Conservation (phyloP, 768 basidiomycete species). For the Kwoniella heveanensis region DNA sequence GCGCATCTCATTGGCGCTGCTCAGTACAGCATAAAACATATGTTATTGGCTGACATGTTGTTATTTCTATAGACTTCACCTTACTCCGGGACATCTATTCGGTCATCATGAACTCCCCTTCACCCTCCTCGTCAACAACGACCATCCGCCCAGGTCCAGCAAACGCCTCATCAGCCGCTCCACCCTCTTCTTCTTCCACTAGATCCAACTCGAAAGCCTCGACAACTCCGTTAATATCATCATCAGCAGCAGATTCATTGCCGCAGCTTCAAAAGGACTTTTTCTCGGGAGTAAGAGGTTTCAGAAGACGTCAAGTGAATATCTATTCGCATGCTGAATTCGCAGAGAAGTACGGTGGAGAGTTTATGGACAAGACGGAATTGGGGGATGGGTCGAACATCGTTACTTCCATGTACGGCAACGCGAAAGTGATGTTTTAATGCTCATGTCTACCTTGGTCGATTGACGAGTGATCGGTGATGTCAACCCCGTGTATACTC, state of each 20-base stretch:
- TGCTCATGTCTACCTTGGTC: background rate
- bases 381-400: conserved; percentile 84
- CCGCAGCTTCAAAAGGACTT: conserved; percentile 28
- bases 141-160: conserved; percentile 27
- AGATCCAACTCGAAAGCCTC: no score
- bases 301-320: conserved; percentile 73
- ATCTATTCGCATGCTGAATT: conserved; percentile 87
- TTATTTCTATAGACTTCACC: conserved; percentile 63
- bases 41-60: background rate
- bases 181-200: conserved; percentile 58
- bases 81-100: conserved; percentile 88
- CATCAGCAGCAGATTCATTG: conserved; percentile 1
- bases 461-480: no score
- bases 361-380: conserved; percentile 64
- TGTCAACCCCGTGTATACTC: no score
- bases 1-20: no score
- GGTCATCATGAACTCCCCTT: conserved; percentile 62
- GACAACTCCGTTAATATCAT: conserved; percentile 60
- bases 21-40: no score
- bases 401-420: conserved; percentile 83
- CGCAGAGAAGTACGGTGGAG: conserved; percentile 72
- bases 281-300: conserved; percentile 74
- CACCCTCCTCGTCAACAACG: conserved; percentile 42
- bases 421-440: conserved; percentile 88
- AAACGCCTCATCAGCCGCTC: conserved; percentile 45